phyloP scores from a whole-genome alignment of 1,284 basidiomycete species.

The Apiotrichum akiyoshidainum region DNA sequence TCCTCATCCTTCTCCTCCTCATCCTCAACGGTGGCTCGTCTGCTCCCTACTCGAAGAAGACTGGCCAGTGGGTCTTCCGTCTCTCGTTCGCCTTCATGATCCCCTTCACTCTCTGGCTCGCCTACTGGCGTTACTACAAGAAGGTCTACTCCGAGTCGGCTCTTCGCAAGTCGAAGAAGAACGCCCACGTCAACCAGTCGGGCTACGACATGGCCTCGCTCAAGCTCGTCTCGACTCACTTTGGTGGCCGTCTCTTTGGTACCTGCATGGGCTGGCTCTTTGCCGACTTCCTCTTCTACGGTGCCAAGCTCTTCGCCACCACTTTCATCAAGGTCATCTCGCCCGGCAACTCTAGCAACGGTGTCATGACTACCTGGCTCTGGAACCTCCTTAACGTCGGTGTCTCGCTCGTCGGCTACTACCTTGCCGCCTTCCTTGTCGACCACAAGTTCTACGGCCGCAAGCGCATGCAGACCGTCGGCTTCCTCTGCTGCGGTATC shows the following conservation, averaged over 20 bases:
- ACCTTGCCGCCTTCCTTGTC: constrained; percentile 56
- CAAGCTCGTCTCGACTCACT: constrained; percentile 54
- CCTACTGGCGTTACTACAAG: constrained; percentile 57
- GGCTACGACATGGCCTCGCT: constrained; percentile 56
- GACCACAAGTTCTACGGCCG: constrained; percentile 57
- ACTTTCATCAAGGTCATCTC: constrained; percentile 55
- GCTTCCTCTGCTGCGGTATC: constrained; percentile 54
- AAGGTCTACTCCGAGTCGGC: constrained; percentile 48
- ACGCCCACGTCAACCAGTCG: constrained; percentile 51
- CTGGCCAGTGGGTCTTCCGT: constrained; percentile 57
- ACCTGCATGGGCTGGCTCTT: constrained; percentile 56
- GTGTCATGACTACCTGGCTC: constrained; percentile 54
- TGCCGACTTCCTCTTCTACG: constrained; percentile 58
- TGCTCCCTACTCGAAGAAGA: constrained; percentile 49
- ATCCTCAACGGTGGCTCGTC: constrained; percentile 53
- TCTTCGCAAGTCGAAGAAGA: constrained; percentile 52
- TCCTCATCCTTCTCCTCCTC: constrained; percentile 55
- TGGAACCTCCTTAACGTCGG: constrained; percentile 56
- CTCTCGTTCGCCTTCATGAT: constrained; percentile 57
- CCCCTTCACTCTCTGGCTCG: constrained; percentile 55
- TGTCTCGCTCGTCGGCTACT: constrained; percentile 56
- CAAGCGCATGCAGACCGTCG: constrained; percentile 55
- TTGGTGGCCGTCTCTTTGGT: constrained; percentile 55
- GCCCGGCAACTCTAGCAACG: constrained; percentile 37
- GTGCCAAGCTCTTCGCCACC: constrained; percentile 51